Evolutionary conservation across 108 stramenopile genomes (phyloP), one percentile per base, ranked within the genome.

Genomic region (Skeletonema marinoi): DNA sequence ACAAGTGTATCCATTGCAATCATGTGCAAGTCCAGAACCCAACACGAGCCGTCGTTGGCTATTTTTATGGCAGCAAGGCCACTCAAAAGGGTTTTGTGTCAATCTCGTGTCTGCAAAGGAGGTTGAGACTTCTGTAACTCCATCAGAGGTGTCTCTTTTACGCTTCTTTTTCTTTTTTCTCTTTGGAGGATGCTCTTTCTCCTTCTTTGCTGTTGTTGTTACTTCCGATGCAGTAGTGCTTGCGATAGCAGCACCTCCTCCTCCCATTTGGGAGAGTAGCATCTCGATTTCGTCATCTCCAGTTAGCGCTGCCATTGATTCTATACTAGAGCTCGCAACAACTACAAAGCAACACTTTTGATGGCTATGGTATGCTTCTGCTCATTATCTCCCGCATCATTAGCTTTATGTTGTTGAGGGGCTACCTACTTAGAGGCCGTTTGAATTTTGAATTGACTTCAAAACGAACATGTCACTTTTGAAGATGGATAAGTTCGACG

Each of bases 251-350:
- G 65, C 10, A 17, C 1, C 14, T 25, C 51, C 42, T 44, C 65
- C 71, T 19, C 78, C 78, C 78, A 73, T 73, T 35, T 68, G 39
- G 12, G 71, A 39, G 12, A 79, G 66, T 1, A 79, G 60, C 32
- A 67, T 62, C 44, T 73, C 66, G 25, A 79, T 73, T 60, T 79
- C 78, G 13, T 73, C 66, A 59, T 79, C 78, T 59, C 78, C 78
- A 68, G 35, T 64, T 42, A 79, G 72, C 8, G 71, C 60, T 66
- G 72, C 72, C 33, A 46, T 46, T 46, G 44, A 41, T 41, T 41
- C 39, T 5, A 1, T 35, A 25, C 33, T n/a, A 35, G 0, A 35
- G 33, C 6, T 5, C 0, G 6, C 33, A 35, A 41, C 39, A 41
- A 11, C 39, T 6, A 36, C 1, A 36, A 1, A 36, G 35, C 35